phyloP scores from a whole-genome alignment of 257 asterid genomes.

The Solanum bulbocastanum region DNA sequence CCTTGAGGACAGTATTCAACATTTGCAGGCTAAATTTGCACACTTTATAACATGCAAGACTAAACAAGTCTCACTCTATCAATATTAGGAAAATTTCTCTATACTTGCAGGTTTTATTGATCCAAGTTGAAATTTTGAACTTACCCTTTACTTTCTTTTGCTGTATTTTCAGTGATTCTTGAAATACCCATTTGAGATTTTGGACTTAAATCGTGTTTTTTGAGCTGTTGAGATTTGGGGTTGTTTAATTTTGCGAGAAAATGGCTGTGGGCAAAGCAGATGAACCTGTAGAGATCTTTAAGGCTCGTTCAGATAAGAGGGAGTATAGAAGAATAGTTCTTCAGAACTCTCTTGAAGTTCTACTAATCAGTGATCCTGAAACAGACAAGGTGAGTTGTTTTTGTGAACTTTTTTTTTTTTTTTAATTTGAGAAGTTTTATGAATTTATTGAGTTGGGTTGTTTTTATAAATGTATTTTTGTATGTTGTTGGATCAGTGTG shows the following conservation, averaged over 20 bases:
- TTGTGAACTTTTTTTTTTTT: background rate
- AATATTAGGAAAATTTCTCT: background rate
- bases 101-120: background rate
- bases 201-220: background rate
- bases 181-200: background rate
- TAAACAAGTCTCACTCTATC: background rate
- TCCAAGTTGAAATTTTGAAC: background rate
- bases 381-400: slow-evolving; percentile 83
- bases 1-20: background rate
- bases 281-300: slow-evolving; percentile 48
- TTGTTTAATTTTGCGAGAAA: background rate
- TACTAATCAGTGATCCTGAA: slow-evolving; percentile 84
- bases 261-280: slow-evolving; percentile 41
- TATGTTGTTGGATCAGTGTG: slow-evolving; percentile 42
- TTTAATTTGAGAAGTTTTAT: background rate
- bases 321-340: slow-evolving; percentile 70
- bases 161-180: background rate
- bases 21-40: background rate
- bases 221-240: background rate
- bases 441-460: background rate
- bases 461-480: background rate
- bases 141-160: background rate
- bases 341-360: slow-evolving; percentile 64
- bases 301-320: slow-evolving; percentile 75
- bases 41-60: background rate